Evolutionary conservation across 768 basidiomycete species (phyloP).

Genomic region (Chlorophyllum brunneum): DNA sequence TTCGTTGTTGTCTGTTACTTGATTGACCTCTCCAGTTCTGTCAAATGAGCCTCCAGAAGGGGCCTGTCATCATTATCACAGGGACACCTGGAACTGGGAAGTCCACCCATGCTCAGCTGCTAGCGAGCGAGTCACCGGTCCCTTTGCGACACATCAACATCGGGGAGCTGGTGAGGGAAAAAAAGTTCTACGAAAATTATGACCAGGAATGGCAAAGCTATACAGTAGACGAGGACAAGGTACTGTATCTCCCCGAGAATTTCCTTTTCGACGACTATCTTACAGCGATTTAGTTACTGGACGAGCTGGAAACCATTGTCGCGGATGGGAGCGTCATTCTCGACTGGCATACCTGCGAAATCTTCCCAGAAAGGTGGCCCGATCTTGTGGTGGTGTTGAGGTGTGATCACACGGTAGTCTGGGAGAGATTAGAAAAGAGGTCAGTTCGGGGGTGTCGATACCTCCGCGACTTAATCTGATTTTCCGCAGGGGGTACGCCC

Average conservation of each 20-base stretch:
- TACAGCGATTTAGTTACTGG: slow-evolving; percentile 58
- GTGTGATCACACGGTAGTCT: slow-evolving; percentile 83
- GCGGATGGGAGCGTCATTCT: slow-evolving; percentile 76
- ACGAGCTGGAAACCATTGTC: slow-evolving; percentile 77
- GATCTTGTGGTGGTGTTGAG: slow-evolving; percentile 92
- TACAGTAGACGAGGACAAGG: slow-evolving; percentile 95
- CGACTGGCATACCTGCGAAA: slow-evolving; percentile 93
- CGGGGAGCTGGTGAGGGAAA: slow-evolving; percentile 85
- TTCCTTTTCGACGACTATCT: slow-evolving; percentile 8
- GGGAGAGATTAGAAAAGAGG: slow-evolving; percentile 91
- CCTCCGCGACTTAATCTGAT: slow-evolving; percentile 4
- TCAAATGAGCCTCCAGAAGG: slow-evolving; percentile 19
- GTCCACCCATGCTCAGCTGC: slow-evolving; percentile 86
- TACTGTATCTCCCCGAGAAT: slow-evolving; percentile 29
- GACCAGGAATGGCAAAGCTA: slow-evolving; percentile 96
- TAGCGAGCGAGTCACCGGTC: slow-evolving; percentile 66
- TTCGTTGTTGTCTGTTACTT: too few species aligned
- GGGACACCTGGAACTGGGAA: slow-evolving; percentile 97
- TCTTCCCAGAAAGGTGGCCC: slow-evolving; percentile 95
- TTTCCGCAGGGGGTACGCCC: slow-evolving; percentile 64
- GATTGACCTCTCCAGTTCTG: not conserved
- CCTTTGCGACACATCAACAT: slow-evolving; percentile 84
- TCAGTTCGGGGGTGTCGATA: slow-evolving; percentile 28
- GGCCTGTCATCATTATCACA: slow-evolving; percentile 78
- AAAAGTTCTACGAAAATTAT: slow-evolving; percentile 74